A percentile compares a stretch with the other conserved stretches of the same genome.
Conservation (phyloP, 768 basidiomycete species). For the Cystobasidium tubakii region DNA sequence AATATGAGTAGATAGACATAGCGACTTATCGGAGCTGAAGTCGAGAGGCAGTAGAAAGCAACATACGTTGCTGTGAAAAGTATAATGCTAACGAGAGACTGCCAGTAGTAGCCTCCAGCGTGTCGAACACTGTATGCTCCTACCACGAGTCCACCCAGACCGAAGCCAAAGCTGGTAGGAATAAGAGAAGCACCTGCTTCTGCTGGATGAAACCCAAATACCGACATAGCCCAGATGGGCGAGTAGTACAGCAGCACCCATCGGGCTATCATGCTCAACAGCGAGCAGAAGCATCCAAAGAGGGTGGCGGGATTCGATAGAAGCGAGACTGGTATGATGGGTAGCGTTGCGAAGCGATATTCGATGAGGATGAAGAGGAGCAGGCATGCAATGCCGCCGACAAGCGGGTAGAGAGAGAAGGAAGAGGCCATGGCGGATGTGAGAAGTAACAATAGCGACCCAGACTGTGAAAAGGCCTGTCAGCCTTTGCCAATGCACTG, state of each 20-base stretch:
- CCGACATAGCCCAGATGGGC: constrained; percentile 28
- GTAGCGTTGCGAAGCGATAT: background rate
- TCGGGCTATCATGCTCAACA: constrained; percentile 26
- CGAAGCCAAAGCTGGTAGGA: constrained; percentile 31
- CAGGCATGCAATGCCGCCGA: background rate
- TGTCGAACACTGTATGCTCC: constrained; percentile 10
- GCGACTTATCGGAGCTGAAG: background rate
- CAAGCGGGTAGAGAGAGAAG: background rate
- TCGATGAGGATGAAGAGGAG: constrained; percentile 29
- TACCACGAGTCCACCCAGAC: constrained; percentile 2
- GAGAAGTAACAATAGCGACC: constrained; percentile 23
- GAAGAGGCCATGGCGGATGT: background rate
- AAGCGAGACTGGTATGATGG: constrained; percentile 28
- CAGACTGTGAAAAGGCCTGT: background rate
- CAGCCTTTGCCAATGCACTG: background rate
- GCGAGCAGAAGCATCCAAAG: constrained; percentile 17
- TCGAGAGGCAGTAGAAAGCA: background rate
- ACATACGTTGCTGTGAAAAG: constrained; percentile 13
- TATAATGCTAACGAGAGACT: constrained; percentile 16
- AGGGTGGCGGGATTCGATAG: constrained; percentile 11
- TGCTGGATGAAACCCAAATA: constrained; percentile 28
- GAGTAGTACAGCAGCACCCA: constrained; percentile 32
- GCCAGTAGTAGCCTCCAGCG: constrained; percentile 36
- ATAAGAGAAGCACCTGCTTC: constrained; percentile 30
- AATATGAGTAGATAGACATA: constrained; percentile 17